phyloP scores from a whole-genome alignment of 2,329 filamentous ascomycete species.

The Cercospora brassicicola region DNA sequence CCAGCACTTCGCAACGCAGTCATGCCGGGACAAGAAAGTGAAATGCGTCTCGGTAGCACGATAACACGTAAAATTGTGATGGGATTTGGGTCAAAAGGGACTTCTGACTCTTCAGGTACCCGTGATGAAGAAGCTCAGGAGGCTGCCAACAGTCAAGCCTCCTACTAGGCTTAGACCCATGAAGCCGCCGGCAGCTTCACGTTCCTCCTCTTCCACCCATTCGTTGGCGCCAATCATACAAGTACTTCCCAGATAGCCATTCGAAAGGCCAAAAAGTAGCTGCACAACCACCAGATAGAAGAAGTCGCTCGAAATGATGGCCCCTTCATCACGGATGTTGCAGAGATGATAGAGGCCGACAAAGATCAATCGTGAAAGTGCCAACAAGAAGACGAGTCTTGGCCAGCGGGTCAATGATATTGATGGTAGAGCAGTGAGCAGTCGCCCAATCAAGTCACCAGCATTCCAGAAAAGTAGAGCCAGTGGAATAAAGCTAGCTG shows the following conservation, averaged over 20 bases:
- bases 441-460: constrained; percentile 77
- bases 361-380: constrained; percentile 66
- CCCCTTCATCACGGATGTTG: constrained; percentile 77
- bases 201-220: constrained; percentile 78
- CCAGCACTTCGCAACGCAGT: neutral
- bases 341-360: constrained; percentile 86
- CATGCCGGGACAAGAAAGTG: neutral
- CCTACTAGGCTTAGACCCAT: constrained; percentile 90
- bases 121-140: constrained; percentile 78
- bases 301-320: constrained; percentile 72
- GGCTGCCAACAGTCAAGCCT: constrained; percentile 79
- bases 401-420: constrained; percentile 63
- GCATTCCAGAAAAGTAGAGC: constrained; percentile 92
- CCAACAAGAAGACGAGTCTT: constrained; percentile 64
- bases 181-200: constrained; percentile 86
- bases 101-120: constrained; percentile 24
- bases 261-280: constrained; percentile 77
- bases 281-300: constrained; percentile 88
- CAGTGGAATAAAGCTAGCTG: constrained; percentile 80
- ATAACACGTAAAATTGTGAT: neutral
- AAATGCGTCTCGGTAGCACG: neutral
- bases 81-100: neutral
- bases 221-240: constrained; percentile 89
- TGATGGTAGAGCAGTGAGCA: constrained; percentile 62
- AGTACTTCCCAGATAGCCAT: constrained; percentile 80